phyloP scores from a whole-genome alignment of 2,329 filamentous ascomycete species.

The Penicillium sp. region DNA sequence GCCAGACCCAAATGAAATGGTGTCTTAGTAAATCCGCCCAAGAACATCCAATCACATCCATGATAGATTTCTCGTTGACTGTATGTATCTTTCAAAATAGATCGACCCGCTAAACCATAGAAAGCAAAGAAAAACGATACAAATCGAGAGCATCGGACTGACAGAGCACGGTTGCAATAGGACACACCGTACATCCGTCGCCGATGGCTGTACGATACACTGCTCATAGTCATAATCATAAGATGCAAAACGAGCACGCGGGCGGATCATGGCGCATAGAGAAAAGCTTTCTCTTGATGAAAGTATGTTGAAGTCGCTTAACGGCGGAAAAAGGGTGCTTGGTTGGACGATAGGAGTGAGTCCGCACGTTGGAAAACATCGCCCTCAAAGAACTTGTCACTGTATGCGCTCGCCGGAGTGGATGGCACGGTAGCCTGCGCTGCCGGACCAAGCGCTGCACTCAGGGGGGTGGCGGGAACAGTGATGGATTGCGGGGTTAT shows the following conservation, averaged over 20 bases:
- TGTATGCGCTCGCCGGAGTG: constrained; percentile 50
- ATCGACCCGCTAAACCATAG: background rate
- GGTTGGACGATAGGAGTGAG: constrained; percentile 46
- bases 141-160: background rate
- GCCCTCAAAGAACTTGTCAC: constrained; percentile 52
- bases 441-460: constrained; percentile 83
- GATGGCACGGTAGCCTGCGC: constrained; percentile 86
- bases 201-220: background rate
- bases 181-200: background rate
- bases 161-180: background rate
- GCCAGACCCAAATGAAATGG: background rate
- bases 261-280: constrained; percentile 2
- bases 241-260: constrained; percentile 6
- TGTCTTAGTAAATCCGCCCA: background rate
- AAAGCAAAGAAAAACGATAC: background rate
- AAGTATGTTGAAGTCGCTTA: constrained; percentile 28
- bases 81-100: background rate
- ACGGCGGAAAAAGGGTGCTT: constrained; percentile 44
- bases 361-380: constrained; percentile 54
- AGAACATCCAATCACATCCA: background rate
- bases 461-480: constrained; percentile 83
- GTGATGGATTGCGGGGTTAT: constrained; percentile 54
- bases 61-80: background rate
- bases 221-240: constrained; percentile 16
- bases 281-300: background rate